Evolutionary conservation across 306 rosid genomes (phyloP).

Genomic region (Vigna unguiculata): DNA sequence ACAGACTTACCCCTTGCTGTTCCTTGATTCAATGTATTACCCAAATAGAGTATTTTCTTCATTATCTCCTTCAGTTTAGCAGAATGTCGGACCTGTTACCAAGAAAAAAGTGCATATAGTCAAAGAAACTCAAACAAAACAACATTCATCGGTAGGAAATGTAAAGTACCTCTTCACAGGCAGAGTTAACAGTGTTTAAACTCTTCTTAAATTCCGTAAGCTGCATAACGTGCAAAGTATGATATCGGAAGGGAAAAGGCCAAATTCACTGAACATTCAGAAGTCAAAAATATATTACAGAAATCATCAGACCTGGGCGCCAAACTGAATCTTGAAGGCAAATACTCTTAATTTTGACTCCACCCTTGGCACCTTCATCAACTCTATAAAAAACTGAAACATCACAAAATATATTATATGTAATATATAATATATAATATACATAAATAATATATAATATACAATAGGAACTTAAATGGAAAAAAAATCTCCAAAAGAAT

Average conservation of each 20-base stretch:
- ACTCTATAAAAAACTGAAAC: slow-evolving; percentile 90
- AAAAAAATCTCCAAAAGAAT: slow-evolving; percentile 6
- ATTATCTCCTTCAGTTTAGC: slow-evolving; percentile 83
- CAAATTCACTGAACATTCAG: slow-evolving; percentile 23
- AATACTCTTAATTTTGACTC: slow-evolving; percentile 95
- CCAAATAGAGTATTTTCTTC: slow-evolving; percentile 89
- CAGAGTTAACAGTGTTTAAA: slow-evolving; percentile 78
- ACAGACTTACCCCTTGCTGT: slow-evolving; percentile 95
- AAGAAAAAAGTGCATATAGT: slow-evolving; percentile 42
- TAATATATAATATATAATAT: too few species aligned
- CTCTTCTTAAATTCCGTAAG: slow-evolving; percentile 83
- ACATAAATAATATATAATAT: too few species aligned
- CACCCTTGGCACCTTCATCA: slow-evolving; percentile 98
- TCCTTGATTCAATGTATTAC: slow-evolving; percentile 96
- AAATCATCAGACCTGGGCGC: slow-evolving; percentile 81
- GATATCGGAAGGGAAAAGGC: slow-evolving; percentile 38
- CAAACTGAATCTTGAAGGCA: slow-evolving; percentile 93
- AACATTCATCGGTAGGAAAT: slow-evolving; percentile 33
- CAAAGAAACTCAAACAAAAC: slow-evolving; percentile 38
- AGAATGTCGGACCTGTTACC: slow-evolving; percentile 78
- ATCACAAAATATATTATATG: slow-evolving; percentile 37
- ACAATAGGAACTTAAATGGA: slow-evolving; percentile 16
- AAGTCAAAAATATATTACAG: slow-evolving; percentile 46
- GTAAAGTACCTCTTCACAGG: slow-evolving; percentile 86
- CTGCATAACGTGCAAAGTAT: slow-evolving; percentile 56